Conservation (phyloP, 257 asterid species). For the Solanum piurae region DNA sequence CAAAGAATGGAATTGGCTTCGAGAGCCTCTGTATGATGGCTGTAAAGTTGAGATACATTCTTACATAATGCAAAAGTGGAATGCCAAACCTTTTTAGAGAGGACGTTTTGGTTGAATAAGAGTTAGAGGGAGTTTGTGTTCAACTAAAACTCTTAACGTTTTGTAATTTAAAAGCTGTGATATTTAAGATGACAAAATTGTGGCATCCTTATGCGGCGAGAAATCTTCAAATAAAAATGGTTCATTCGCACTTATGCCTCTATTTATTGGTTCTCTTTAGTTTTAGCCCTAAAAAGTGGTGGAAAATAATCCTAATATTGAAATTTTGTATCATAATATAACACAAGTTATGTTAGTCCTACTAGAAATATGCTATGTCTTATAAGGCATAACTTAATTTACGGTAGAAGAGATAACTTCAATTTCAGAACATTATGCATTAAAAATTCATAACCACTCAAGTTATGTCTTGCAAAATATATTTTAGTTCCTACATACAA, state of each 20-base stretch:
- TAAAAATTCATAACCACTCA: not conserved
- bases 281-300: not conserved
- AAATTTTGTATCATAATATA: not conserved
- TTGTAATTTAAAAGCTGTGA: not conserved
- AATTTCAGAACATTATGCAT: not conserved
- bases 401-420: not conserved
- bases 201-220: not conserved
- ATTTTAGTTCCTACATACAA: too few relatives aligned
- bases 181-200: not conserved
- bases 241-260: not conserved
- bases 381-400: not conserved
- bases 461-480: not conserved
- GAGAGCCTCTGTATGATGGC: slow-evolving; percentile 16
- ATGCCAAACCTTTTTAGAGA: not conserved
- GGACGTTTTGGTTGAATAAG: not conserved
- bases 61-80: not conserved
- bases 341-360: not conserved
- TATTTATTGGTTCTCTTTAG: not conserved
- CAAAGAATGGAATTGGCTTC: slow-evolving; percentile 19
- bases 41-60: slow-evolving; percentile 10
- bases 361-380: not conserved
- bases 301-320: not conserved
- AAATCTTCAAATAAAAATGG: not conserved
- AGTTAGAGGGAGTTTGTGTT: not conserved
- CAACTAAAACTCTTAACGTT: not conserved